Evolutionary conservation across 225 moss, liverwort and hornwort species (phyloP).

Genomic region (Physcomitrellopsis africana): DNA sequence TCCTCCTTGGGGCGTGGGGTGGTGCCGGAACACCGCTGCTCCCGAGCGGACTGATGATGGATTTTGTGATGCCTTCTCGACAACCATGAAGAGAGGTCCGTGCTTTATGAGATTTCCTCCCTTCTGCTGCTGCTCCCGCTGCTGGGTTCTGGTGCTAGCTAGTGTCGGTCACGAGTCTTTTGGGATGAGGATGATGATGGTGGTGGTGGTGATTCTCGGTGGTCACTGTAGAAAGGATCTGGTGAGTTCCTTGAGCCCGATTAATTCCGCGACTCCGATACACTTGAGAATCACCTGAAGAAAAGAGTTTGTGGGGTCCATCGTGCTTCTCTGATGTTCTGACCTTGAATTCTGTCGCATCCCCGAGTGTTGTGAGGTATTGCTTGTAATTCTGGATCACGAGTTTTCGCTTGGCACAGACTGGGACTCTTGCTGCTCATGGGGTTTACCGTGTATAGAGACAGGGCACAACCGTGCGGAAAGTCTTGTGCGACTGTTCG

Average conservation of each 20-base stretch:
- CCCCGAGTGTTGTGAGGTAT: neutral
- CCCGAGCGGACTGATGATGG: conserved; percentile 39
- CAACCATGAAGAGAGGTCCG: conserved; percentile 48
- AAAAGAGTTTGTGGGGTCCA: conserved; percentile 3
- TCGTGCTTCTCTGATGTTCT: too few relatives aligned
- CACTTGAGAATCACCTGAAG: conserved; percentile 1
- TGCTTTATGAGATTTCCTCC: conserved; percentile 31
- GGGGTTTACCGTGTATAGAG: conserved; percentile 18
- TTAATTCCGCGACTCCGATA: neutral
- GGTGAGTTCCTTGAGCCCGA: conserved; percentile 15
- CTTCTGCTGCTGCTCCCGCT: neutral
- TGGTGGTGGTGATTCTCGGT: neutral
- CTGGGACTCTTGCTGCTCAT: conserved; percentile 9
- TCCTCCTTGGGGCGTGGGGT: conserved; percentile 15
- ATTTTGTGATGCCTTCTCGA: conserved; percentile 45
- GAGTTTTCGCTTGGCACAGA: neutral
- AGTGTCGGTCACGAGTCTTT: conserved; percentile 3
- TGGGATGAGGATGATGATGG: neutral
- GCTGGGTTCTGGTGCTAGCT: conserved; percentile 23
- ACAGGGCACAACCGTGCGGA: too few relatives aligned
- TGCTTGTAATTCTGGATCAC: conserved; percentile 28
- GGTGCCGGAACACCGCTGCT: conserved; percentile 15
- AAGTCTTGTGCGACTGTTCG: conserved; percentile 9
- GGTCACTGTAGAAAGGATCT: neutral
- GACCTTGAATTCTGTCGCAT: too few relatives aligned